Evolutionary conservation across 768 basidiomycete species (phyloP).

Genomic region (Pisolithus tinctorius): DNA sequence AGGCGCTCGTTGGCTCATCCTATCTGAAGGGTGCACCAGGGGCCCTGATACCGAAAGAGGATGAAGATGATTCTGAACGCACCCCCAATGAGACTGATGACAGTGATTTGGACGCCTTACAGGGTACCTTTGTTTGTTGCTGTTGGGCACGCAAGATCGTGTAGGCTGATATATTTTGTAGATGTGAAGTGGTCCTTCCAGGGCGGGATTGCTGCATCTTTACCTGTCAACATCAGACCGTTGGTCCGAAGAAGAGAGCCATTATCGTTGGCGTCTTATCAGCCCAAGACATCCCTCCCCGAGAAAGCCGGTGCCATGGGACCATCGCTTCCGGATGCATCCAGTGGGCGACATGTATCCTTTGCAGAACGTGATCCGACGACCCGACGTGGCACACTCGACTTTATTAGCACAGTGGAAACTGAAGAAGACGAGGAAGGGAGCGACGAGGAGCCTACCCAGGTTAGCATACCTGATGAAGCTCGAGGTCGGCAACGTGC

Average conservation of each 20-base stretch:
- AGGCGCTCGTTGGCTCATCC: constrained; percentile 42
- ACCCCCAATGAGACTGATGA: constrained; percentile 13
- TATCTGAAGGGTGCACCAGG: constrained; percentile 21
- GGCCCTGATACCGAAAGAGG: constrained; percentile 30
- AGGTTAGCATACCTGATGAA: constrained; percentile 16
- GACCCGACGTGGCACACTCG: constrained; percentile 51
- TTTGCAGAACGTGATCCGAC: constrained; percentile 60
- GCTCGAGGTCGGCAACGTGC: constrained; percentile 54
- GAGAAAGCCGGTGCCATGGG: constrained; percentile 30
- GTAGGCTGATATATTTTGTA: constrained; percentile 9
- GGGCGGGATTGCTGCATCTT: constrained; percentile 43
- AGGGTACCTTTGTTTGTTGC: constrained; percentile 15
- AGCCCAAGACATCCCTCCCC: constrained; percentile 41
- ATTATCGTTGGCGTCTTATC: constrained; percentile 53
- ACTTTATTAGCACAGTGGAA: constrained; percentile 39
- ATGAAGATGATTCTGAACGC: constrained; percentile 22
- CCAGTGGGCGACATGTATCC: constrained; percentile 21
- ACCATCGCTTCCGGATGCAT: constrained; percentile 16
- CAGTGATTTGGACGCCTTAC: constrained; percentile 19
- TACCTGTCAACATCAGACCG: constrained; percentile 55
- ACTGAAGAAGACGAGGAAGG: constrained; percentile 41
- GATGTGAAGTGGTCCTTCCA: constrained; percentile 19
- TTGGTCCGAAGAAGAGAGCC: constrained; percentile 29
- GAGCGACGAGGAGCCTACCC: constrained; percentile 18
- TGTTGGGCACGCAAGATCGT: neutral